Conservation (phyloP, 768 basidiomycete species). For the Amanita inopinata region DNA sequence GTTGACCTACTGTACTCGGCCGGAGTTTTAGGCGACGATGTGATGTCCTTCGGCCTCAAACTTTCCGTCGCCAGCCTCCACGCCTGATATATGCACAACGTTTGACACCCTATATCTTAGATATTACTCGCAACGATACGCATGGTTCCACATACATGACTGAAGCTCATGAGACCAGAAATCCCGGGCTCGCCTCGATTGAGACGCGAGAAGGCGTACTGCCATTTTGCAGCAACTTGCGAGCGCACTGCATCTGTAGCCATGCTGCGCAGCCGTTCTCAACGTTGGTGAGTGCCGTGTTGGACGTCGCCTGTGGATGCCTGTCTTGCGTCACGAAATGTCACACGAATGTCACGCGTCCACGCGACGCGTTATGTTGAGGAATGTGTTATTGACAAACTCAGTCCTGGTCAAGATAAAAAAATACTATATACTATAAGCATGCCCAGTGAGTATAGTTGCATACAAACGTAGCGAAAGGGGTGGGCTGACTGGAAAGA, state of each 20-base stretch:
- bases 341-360: too few species aligned
- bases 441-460: not conserved
- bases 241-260: constrained; percentile 52
- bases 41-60: constrained; percentile 6
- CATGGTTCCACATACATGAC: constrained; percentile 32
- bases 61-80: constrained; percentile 7
- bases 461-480: not conserved
- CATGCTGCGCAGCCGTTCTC: constrained; percentile 34
- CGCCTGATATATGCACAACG: not conserved
- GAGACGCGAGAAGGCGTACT: constrained; percentile 55
- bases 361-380: too few species aligned
- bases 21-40: not conserved
- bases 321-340: too few species aligned
- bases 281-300: too few species aligned
- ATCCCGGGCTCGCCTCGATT: constrained; percentile 53
- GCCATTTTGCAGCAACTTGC: constrained; percentile 64
- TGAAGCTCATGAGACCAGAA: constrained; percentile 53
- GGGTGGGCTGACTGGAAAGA: not conserved
- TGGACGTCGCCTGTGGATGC: too few species aligned
- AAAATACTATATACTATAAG: too few species aligned
- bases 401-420: too few species aligned
- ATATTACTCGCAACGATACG: not conserved
- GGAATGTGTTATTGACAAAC: too few species aligned
- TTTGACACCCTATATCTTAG: constrained; percentile 14
- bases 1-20: constrained; percentile 5